A percentile compares a stretch with the other conserved stretches of the same genome.
Conservation (phyloP, 2,329 filamentous ascomycete genomes). For the Paracorniculantispora psalliotae region DNA sequence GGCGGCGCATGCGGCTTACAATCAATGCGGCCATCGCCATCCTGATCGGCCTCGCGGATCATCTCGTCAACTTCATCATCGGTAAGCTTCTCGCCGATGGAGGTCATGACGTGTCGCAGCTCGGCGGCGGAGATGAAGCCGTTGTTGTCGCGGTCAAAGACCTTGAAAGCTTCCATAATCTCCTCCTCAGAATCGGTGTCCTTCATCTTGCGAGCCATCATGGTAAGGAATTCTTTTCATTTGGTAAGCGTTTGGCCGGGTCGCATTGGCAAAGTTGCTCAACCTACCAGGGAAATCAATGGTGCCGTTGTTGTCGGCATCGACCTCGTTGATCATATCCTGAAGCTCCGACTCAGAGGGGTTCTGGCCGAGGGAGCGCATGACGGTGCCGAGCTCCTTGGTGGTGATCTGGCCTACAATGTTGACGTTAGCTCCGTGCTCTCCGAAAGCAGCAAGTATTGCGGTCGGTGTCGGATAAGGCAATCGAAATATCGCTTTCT, state of each 20-base stretch:
- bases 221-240: conserved; percentile 72
- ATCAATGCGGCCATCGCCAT: conserved; percentile 83
- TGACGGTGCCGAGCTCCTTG: conserved; percentile 84
- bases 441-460: neutral
- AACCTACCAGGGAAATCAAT: conserved; percentile 81
- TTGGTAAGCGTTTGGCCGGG: neutral
- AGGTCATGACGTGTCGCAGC: conserved; percentile 87
- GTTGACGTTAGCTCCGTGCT: conserved; percentile 1
- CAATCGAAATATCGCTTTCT: neutral
- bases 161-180: conserved; percentile 85
- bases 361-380: conserved; percentile 87
- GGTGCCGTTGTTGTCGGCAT: conserved; percentile 88
- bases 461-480: neutral
- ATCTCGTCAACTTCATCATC: conserved; percentile 91
- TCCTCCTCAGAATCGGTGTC: conserved; percentile 89
- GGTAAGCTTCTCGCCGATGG: conserved; percentile 85
- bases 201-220: conserved; percentile 96
- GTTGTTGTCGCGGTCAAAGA: conserved; percentile 87
- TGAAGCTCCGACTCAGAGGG: conserved; percentile 85
- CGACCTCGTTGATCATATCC: conserved; percentile 93
- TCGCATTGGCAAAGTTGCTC: neutral
- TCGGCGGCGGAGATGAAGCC: conserved; percentile 87
- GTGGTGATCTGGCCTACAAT: conserved; percentile 81
- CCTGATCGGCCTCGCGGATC: conserved; percentile 87
- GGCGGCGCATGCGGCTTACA: conserved; percentile 49